These are phyloP conservation scores for Xylaria multiplex DNA, from an alignment of 2,329 filamentous ascomycete species.

Conservation along the genomic window DNA sequence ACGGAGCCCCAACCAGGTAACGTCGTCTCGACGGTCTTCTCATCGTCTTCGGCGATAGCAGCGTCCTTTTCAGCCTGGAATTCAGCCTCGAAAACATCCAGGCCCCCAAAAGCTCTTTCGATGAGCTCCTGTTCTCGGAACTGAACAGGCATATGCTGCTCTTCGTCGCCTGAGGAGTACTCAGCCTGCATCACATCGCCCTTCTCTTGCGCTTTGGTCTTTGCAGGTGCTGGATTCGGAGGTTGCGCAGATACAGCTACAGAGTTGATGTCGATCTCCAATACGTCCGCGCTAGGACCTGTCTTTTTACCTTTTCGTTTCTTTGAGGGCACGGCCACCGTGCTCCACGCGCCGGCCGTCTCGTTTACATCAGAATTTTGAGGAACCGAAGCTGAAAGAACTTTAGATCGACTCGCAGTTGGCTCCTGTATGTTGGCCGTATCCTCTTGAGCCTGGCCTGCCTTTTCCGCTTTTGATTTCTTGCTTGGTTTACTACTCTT, in stretches of 20 bases:
- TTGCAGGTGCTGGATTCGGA: constrained; percentile 40
- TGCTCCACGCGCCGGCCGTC: constrained; percentile 48
- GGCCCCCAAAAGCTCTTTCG: constrained; percentile 85
- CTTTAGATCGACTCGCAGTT: constrained; percentile 39
- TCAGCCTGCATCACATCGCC: constrained; percentile 48
- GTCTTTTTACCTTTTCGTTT: constrained; percentile 45
- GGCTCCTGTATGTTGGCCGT: constrained; percentile 48
- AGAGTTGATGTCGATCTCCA: constrained; percentile 47
- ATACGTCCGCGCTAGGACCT: constrained; percentile 38
- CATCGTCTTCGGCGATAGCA: constrained; percentile 72
- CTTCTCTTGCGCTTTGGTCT: constrained; percentile 43
- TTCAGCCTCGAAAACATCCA: constrained; percentile 77
- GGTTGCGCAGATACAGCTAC: constrained; percentile 41
- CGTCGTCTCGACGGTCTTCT: constrained; percentile 83
- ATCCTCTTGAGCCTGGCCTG: constrained; percentile 55
- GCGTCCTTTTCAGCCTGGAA: constrained; percentile 84
- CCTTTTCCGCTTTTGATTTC: constrained; percentile 46
- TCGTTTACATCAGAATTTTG: constrained; percentile 34
- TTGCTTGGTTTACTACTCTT: constrained; percentile 47
- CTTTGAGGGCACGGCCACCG: constrained; percentile 37
- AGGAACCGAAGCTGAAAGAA: constrained; percentile 37
- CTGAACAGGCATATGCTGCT: constrained; percentile 64
- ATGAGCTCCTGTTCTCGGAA: constrained; percentile 75
- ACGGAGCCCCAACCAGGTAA: constrained; percentile 88
- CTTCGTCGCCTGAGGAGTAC: constrained; percentile 59